phyloP scores from a whole-genome alignment of 2,329 filamentous ascomycete genomes.

The Apiospora rasikravindrae region DNA sequence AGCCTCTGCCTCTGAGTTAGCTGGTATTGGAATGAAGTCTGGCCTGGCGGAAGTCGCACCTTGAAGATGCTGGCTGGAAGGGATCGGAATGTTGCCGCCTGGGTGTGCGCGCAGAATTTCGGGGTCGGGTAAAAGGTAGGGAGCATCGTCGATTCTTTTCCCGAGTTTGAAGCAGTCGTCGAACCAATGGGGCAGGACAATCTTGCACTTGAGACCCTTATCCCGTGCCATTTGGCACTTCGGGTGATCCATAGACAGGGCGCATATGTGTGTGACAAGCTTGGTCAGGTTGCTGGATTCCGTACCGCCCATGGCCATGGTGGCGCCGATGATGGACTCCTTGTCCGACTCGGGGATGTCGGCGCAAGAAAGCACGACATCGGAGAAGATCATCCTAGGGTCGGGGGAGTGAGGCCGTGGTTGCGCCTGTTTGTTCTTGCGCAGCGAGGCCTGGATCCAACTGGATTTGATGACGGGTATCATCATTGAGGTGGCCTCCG shows the following conservation, averaged over 20 bases:
- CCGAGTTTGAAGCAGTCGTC: conserved; percentile 95
- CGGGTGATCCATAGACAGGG: conserved; percentile 74
- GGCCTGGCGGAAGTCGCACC: conserved; percentile 66
- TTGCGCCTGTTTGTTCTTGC: conserved; percentile 73
- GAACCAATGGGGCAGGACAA: conserved; percentile 96
- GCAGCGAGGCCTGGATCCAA: conserved; percentile 78
- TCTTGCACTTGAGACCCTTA: conserved; percentile 74
- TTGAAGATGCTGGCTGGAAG: conserved; percentile 64
- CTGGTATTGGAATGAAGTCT: conserved; percentile 50
- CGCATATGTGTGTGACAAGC: conserved; percentile 86
- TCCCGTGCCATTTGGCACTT: conserved; percentile 68
- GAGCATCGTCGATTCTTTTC: conserved; percentile 85
- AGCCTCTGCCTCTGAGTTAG: conserved; percentile 40
- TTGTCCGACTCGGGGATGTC: conserved; percentile 86
- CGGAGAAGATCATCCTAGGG: conserved; percentile 85
- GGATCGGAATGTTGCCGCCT: conserved; percentile 61
- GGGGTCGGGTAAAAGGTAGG: conserved; percentile 85
- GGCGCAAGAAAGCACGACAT: conserved; percentile 81
- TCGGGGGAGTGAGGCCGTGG: conserved; percentile 89
- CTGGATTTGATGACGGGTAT: conserved; percentile 82
- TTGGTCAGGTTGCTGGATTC: conserved; percentile 75
- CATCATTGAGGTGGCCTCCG: conserved; percentile 74
- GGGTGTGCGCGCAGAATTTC: conserved; percentile 72
- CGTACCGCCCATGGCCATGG: conserved; percentile 86
- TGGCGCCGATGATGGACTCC: conserved; percentile 89